A percentile compares a stretch with the other conserved stretches of the same genome.
Evolutionary conservation across 208 protist species (phyloP).

Genomic region (Wallacemonas sp.): DNA sequence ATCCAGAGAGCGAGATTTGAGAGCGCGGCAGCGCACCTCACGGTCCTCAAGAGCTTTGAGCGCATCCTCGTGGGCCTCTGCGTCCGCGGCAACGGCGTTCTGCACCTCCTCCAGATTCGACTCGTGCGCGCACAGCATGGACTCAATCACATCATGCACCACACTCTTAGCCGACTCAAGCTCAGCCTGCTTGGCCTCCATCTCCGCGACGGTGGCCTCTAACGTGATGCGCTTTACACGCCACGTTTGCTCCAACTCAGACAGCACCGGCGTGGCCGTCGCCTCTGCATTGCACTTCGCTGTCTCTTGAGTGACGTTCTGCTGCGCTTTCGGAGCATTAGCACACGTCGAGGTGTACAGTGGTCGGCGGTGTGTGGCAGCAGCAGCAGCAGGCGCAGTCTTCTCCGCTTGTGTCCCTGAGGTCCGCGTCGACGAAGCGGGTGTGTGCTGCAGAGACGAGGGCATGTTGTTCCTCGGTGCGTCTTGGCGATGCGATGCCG

Average conservation of each 20-base stretch:
- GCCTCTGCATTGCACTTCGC: too few species aligned
- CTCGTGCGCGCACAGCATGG: slow-evolving; percentile 17
- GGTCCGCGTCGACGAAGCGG: slow-evolving; percentile 2
- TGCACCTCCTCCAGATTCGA: slow-evolving; percentile 11
- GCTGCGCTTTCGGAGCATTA: too few species aligned
- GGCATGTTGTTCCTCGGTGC: not conserved
- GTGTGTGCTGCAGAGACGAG: not conserved
- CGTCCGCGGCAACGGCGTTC: slow-evolving; percentile 15
- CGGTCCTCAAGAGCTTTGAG: slow-evolving; percentile 24
- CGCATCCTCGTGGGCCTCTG: slow-evolving; percentile 7
- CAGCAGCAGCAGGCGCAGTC: not conserved
- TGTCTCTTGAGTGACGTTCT: too few species aligned
- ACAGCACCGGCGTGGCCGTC: too few species aligned
- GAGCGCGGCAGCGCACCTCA: slow-evolving; percentile 32
- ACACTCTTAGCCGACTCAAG: slow-evolving; percentile 16
- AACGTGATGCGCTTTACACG: slow-evolving; percentile 17
- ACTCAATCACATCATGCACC: slow-evolving; percentile 14
- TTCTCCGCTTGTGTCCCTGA: not conserved
- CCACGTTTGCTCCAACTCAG: slow-evolving; percentile 21
- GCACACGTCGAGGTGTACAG: too few species aligned
- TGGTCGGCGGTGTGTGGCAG: too few species aligned
- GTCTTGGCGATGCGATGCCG: slow-evolving; percentile 6
- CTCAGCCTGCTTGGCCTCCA: slow-evolving; percentile 7
- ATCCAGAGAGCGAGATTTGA: slow-evolving; percentile 40
- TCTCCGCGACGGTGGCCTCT: not conserved